Base-by-base conservation (phyloP, 306 rosid species). In the Vachellia collinsii region DNA sequence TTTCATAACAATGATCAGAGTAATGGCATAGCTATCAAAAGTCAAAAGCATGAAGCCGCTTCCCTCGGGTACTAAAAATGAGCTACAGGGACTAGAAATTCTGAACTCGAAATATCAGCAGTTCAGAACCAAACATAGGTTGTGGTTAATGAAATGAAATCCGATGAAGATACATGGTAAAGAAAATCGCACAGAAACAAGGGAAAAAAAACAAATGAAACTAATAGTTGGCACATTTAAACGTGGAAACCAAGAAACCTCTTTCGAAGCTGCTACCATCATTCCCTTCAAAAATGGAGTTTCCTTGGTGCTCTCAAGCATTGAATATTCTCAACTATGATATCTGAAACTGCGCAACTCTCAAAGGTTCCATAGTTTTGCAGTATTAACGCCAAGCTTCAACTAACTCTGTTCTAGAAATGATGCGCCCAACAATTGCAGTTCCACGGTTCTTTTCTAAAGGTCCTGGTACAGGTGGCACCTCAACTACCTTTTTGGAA, bases 331-430 rank as follows among this genome's bases (percentile, higher is more conserved):
- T 62, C 68, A 11, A 29, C 13, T 29, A 12, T 62, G 62, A 83
- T 19, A 79, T 59, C 80, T 72, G 75, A 78, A 63, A 74, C 8
- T 11, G 65, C 72, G 81, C 83, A 67, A 72, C 41, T 62, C 39
- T 29, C 39, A 12, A 6, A 62, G 20, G 42, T n/a, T 23, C 17
- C 66, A 59, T 11, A 29, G 19, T 62, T 8, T 5, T 20, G 63
- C 63, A 4, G 25, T 8, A 8, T n/a, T 20, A 56, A 75, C 99
- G 98, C 99, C 99, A 95, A 54, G 88, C 98, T 88, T 95, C 98
- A 25, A 82, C 85, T 65, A 92, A 88, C 87, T 93, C 99, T 0
- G 86, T 85, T 86, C 98, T 90, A 43, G 97, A 90, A 78, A 93
- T 95, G 78, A 95, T 80, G 23, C 87, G 87, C 62, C 93, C 85